Base-by-base conservation (phyloP, 2,329 filamentous ascomycete genomes). In the Diaporthe citri region DNA sequence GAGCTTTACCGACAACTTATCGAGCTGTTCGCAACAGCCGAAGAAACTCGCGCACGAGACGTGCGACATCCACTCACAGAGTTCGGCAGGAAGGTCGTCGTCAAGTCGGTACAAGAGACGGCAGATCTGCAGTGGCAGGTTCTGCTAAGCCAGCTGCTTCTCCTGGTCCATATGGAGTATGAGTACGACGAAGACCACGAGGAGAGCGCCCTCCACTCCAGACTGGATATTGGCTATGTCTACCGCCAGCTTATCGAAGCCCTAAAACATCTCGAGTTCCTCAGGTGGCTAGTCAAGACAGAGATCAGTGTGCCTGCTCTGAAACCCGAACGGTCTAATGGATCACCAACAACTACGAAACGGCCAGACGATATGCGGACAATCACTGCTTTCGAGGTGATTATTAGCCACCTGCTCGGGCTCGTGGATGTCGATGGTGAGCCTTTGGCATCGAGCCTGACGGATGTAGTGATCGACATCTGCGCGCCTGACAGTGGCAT, bases 81-180 rank as follows among this genome's bases (percentile, higher is more conserved):
- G 57, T 95, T 96, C 81, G 96, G 96, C 25, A 90, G 92, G 55
- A 94, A 91, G 78, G 85, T 95, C 2, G 87, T 95, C 20, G 90
- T 97, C 15, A 92, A 92, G 76, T 93, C 95, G 9, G 91, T 94
- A 0, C 93, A 96, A 80, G 95, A 98, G 81, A 93, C 90, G 17
- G 89, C 97, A 9, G 89, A 93, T 69, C 84, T 94, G 43, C 93
- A 94, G 75, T 92, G 92, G 84, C 91, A 91, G 75, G 87, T 97
- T 12, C 91, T 97, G 69, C 91, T 97, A 77, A 95, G 96, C 80
- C 90, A 98, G 74, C 86, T 98, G 3, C 89, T 97, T 3, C 88
- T 99, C 9, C 88, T 97, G 22, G 89, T 97, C 13, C 95, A 98
- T 82, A 93, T 98, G 88, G 93, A 97, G 82, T 93, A 92, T 52